Percentiles rank a stretch among this genome's conserved stretches.
Evolutionary conservation across 2,329 filamentous ascomycete genomes (phyloP).

Genomic region (Phialophora chinensis): DNA sequence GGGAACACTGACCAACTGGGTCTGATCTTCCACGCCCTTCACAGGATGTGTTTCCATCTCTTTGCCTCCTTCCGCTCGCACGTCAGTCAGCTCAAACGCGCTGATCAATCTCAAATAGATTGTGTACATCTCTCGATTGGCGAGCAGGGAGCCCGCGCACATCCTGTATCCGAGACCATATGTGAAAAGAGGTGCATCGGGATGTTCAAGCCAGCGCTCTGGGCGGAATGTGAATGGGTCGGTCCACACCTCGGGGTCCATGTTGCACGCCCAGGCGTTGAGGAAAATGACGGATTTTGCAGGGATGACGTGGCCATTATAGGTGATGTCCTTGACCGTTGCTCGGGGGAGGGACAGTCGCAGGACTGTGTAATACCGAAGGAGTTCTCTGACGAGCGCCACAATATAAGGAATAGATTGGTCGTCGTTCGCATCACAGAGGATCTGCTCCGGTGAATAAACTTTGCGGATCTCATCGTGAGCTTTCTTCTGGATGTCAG

Average conservation of each 20-base stretch:
- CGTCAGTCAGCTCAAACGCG: constrained; percentile 64
- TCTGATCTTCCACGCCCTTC: constrained; percentile 64
- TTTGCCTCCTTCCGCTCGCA: constrained; percentile 57
- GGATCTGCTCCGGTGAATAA: constrained; percentile 55
- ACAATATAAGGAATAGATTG: constrained; percentile 68
- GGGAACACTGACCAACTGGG: constrained; percentile 67
- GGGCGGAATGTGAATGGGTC: constrained; percentile 66
- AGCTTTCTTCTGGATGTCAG: constrained; percentile 68
- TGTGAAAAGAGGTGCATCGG: constrained; percentile 68
- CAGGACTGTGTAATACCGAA: constrained; percentile 69
- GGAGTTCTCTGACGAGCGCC: constrained; percentile 67
- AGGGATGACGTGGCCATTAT: constrained; percentile 64
- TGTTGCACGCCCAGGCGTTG: constrained; percentile 72
- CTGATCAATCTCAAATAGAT: constrained; percentile 67
- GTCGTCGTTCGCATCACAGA: constrained; percentile 67
- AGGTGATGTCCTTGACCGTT: constrained; percentile 65
- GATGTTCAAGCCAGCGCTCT: constrained; percentile 68
- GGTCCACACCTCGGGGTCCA: constrained; percentile 64
- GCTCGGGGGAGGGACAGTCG: constrained; percentile 67
- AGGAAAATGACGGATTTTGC: constrained; percentile 69
- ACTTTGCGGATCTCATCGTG: constrained; percentile 61
- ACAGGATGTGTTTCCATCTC: constrained; percentile 59
- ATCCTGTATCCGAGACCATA: constrained; percentile 71
- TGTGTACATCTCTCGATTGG: constrained; percentile 69
- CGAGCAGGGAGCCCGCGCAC: constrained; percentile 68